A percentile compares a stretch with the other conserved stretches of the same genome.
Evolutionary conservation across 306 rosid species (phyloP).

Genomic region (Cicer cuneatum): DNA sequence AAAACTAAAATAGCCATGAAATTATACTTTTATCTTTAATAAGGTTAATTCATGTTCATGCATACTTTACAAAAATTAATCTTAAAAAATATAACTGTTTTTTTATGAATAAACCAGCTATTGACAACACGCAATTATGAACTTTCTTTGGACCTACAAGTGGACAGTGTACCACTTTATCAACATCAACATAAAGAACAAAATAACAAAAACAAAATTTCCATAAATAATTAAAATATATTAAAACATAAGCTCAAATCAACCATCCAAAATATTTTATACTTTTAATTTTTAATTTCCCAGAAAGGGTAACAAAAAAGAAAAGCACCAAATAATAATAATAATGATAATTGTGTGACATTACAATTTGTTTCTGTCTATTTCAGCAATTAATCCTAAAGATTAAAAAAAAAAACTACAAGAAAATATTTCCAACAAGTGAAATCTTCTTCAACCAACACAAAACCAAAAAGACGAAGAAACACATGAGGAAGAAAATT

Average conservation of each 20-base stretch:
- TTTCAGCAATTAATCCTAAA: constrained; percentile 27
- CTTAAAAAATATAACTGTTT: neutral
- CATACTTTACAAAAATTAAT: neutral
- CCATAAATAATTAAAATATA: neutral
- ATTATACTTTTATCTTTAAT: neutral
- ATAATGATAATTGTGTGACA: neutral
- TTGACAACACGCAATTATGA: neutral
- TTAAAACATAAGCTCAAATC: neutral
- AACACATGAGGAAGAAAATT: constrained; percentile 1
- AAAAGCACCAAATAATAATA: neutral
- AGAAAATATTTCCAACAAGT: constrained; percentile 24
- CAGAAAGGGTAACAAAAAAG: neutral
- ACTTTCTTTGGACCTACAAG: neutral
- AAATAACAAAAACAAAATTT: neutral
- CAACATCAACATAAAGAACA: neutral
- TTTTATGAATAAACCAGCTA: neutral
- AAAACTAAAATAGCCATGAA: neutral
- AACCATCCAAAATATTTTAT: neutral
- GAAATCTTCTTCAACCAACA: constrained; percentile 8
- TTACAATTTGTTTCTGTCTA: constrained; percentile 31
- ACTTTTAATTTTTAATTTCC: constrained; percentile 11
- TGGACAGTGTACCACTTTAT: neutral
- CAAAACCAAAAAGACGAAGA: neutral
- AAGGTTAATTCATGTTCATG: neutral
- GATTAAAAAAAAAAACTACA: neutral